Conservation (phyloP, 768 basidiomycete species). For the Boletus tomentosulus region DNA sequence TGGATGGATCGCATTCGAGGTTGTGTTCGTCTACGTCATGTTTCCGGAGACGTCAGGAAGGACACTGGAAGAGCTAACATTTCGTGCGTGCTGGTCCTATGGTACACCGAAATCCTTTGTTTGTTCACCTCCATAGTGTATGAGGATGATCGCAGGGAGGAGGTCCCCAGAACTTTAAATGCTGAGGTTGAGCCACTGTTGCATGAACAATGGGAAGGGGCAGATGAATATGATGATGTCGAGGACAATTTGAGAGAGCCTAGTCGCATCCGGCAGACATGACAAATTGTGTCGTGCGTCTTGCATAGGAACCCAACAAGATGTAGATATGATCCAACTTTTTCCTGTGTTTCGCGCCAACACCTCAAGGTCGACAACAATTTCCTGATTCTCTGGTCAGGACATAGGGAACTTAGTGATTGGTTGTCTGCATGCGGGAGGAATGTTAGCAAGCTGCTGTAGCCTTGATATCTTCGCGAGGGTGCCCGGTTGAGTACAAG, state of each 20-base stretch:
- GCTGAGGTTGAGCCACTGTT: not conserved
- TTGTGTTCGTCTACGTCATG: not conserved
- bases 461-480: not conserved
- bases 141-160: not conserved
- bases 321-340: no score
- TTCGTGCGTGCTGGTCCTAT: not conserved
- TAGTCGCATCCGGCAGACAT: not conserved
- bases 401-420: no score
- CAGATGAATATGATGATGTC: not conserved
- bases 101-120: not conserved
- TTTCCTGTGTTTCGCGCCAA: no score
- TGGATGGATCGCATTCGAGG: not conserved
- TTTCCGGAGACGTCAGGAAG: not conserved
- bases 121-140: not conserved
- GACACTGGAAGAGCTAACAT: not conserved
- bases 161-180: not conserved
- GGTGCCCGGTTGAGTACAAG: not conserved
- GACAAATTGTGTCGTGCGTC: not conserved
- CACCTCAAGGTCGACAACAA: no score
- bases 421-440: no score
- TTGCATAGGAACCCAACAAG: not conserved
- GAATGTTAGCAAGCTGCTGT: no score
- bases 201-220: not conserved
- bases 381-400: no score
- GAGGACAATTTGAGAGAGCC: not conserved